Evolutionary conservation across 768 basidiomycete genomes (phyloP), one percentile per base, ranked within the genome.

Genomic region (Strobilomyces echinocephalus): DNA sequence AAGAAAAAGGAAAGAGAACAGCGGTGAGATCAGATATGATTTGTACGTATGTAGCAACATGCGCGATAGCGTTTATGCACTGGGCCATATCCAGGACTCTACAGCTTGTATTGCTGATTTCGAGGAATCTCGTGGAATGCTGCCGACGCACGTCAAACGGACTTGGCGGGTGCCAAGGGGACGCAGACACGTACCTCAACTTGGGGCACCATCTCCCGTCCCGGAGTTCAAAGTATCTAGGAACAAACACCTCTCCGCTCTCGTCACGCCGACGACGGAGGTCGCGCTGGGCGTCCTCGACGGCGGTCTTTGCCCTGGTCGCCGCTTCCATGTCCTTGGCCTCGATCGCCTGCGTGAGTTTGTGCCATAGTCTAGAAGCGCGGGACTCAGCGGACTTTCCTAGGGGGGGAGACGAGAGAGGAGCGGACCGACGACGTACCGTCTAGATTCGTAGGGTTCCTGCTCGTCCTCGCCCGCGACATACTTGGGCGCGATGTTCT

Each of bases 301-400:
- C 90, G 12, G 79, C 78, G 3, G 82, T 81, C 77, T 99, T 99
- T 45, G 92, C 91, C 26, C 80, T 81, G 5, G 94, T 97, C 21
- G 97, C 97, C 11, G 82, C 85, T 61, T 95, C 91, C 92, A 98
- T 95, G 68, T 99, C 93, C 64, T 87, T 91, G 31, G 76, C 76
- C 30, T 78, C 67, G 70, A 99, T 97, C 18, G 95, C 97, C 16
- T 77, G 73, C 24, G 97, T 98, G 40, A 99, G 73, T 43, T 83
- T 77, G 36, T 74, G 64, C 97, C 97, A 99, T 49, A 97, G 71
- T 61, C 51, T 58, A 49, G 8, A 21, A 35, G 16, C 20, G 31
- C 1, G 14, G 20, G 26, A 5, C 7, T 45, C n/a, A 30, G 15
- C 4, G n/a, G 8, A 8, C 2, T 31, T 30, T 18, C n/a, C 30